Evolutionary conservation across 75 land plant genomes (phyloP).

Genomic region (Pinus tabuliformis): DNA sequence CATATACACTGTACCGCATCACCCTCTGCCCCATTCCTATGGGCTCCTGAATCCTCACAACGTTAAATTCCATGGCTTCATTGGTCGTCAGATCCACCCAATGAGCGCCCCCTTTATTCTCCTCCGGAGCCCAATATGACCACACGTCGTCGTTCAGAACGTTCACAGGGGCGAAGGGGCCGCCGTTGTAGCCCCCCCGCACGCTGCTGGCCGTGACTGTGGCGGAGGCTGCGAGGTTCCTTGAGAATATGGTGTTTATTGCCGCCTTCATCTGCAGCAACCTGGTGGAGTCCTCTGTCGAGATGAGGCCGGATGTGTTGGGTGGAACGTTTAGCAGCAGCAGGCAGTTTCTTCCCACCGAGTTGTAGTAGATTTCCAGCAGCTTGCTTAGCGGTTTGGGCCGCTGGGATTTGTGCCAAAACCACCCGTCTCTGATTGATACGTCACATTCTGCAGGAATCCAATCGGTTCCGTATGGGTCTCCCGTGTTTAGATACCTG

Average conservation of each 20-base stretch:
- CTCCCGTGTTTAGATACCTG: conserved; percentile 82
- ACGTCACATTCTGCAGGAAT: conserved; percentile 95
- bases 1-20: conserved; percentile 34
- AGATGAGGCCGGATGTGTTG: conserved; percentile 71
- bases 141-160: conserved; percentile 54
- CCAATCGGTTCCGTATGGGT: conserved; percentile 77
- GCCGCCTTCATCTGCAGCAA: conserved; percentile 39
- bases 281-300: conserved; percentile 35
- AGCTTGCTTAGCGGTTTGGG: conserved; percentile 62
- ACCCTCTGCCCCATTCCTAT: conserved; percentile 86
- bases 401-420: conserved; percentile 76
- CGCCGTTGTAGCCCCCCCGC: conserved; percentile 22
- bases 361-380: conserved; percentile 78
- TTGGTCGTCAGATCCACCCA: conserved; percentile 35
- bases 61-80: conserved; percentile 55
- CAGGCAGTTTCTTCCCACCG: conserved; percentile 90
- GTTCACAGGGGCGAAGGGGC: conserved; percentile 41
- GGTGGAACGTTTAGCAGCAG: conserved; percentile 90
- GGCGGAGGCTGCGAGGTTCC: conserved; percentile 16
- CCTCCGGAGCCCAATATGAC: conserved; percentile 81
- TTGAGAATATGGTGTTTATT: conserved; percentile 45
- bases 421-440: conserved; percentile 89
- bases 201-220: conserved; percentile 61
- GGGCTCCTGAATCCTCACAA: conserved; percentile 79
- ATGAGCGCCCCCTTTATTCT: conserved; percentile 11